Percentiles rank a stretch among this genome's conserved stretches.
These are phyloP conservation scores for Sarcomyxa edulis DNA, from an alignment of 768 basidiomycete species.

Conservation along the genomic window DNA sequence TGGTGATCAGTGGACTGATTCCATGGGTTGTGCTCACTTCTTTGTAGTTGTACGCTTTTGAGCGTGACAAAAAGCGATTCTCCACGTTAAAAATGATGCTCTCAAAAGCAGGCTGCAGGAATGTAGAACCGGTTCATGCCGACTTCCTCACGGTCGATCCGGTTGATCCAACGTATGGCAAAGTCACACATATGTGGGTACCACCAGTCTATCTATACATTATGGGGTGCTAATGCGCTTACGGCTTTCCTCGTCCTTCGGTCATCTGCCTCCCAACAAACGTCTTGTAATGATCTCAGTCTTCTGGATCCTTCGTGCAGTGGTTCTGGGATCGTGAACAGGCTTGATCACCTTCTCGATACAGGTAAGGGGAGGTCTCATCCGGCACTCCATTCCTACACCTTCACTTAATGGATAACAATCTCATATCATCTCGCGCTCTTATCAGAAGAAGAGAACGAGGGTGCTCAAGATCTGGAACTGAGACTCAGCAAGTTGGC, in stretches of 20 bases:
- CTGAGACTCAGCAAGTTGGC: slow-evolving; percentile 81
- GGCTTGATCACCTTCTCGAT: slow-evolving; percentile 79
- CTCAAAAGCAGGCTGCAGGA: slow-evolving; percentile 74
- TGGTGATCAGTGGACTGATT: slow-evolving; percentile 10
- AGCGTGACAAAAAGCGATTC: slow-evolving; percentile 79
- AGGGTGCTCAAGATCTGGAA: slow-evolving; percentile 41
- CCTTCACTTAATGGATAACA: too few species aligned
- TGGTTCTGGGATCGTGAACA: slow-evolving; percentile 88
- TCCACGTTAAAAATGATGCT: slow-evolving; percentile 84
- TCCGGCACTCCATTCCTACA: too few species aligned
- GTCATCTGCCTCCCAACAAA: slow-evolving; percentile 1
- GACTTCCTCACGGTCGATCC: slow-evolving; percentile 88
- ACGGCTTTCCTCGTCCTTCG: neutral
- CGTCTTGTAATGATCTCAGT: slow-evolving; percentile 30
- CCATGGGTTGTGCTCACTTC: neutral
- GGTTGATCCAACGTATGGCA: slow-evolving; percentile 48
- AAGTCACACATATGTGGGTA: slow-evolving; percentile 83
- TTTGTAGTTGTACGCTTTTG: slow-evolving; percentile 77
- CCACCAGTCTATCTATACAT: slow-evolving; percentile 1
- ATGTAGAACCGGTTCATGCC: slow-evolving; percentile 66
- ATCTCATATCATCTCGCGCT: too few species aligned
- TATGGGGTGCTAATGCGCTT: too few species aligned
- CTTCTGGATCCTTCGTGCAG: slow-evolving; percentile 96
- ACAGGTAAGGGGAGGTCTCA: slow-evolving; percentile 51
- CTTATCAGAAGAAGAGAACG: slow-evolving; percentile 48